These are phyloP conservation scores for Trichoderma citrinoviride DNA, from an alignment of 2,329 filamentous ascomycete species.

Conservation along the genomic window DNA sequence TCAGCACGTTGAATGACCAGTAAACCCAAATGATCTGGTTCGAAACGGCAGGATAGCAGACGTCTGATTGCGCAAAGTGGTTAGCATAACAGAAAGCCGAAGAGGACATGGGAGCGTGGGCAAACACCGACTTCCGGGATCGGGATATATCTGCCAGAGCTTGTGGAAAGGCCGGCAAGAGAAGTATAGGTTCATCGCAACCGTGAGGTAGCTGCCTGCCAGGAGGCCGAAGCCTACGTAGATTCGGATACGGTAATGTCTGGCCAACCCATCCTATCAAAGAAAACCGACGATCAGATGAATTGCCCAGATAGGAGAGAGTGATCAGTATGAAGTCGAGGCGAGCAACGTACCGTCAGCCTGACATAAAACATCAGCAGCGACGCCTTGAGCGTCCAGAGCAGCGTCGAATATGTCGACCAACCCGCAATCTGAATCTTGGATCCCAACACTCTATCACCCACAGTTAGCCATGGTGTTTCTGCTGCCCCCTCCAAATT, in stretches of 20 bases:
- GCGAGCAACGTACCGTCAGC: slow-evolving; percentile 37
- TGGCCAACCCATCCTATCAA: slow-evolving; percentile 11
- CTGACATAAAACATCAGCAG: slow-evolving; percentile 57
- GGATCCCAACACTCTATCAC: slow-evolving; percentile 48
- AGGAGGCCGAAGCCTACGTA: slow-evolving; percentile 51
- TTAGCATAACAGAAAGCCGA: background rate
- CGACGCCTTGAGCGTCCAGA: slow-evolving; percentile 57
- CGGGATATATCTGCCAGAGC: slow-evolving; percentile 59
- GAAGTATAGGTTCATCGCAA: slow-evolving; percentile 49
- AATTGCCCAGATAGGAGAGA: background rate
- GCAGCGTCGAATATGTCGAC: slow-evolving; percentile 51
- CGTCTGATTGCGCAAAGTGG: slow-evolving; percentile 32
- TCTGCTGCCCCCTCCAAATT: background rate
- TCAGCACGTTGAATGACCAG: slow-evolving; percentile 51
- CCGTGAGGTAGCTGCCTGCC: slow-evolving; percentile 47
- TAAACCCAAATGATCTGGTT: slow-evolving; percentile 51
- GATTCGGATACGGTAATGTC: slow-evolving; percentile 43
- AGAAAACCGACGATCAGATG: background rate
- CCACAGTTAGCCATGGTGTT: background rate
- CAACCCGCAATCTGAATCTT: slow-evolving; percentile 57
- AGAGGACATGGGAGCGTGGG: background rate
- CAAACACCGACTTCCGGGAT: slow-evolving; percentile 50
- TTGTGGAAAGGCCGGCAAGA: slow-evolving; percentile 52
- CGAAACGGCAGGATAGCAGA: slow-evolving; percentile 50
- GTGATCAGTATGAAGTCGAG: background rate